A percentile compares a stretch with the other conserved stretches of the same genome.
phyloP scores from a whole-genome alignment of 1,284 basidiomycete genomes.

The Heterobasidion annosum region DNA sequence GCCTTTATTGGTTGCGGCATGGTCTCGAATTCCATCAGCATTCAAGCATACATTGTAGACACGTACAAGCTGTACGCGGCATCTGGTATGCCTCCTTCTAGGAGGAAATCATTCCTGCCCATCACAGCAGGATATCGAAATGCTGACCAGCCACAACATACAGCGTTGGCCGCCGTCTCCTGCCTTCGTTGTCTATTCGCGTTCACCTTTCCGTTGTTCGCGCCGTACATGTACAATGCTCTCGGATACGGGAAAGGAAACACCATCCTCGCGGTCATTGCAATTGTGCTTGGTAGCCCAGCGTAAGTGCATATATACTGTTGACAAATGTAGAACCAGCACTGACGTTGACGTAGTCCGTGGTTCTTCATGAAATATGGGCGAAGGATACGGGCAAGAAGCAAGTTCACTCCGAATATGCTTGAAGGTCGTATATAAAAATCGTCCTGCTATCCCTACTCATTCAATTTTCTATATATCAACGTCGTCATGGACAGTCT shows the following conservation, averaged over 20 bases:
- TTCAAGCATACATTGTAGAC: conserved; percentile 59
- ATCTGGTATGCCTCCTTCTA: conserved; percentile 31
- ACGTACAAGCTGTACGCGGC: conserved; percentile 58
- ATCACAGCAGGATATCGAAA: background rate
- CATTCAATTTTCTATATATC: too few relatives aligned
- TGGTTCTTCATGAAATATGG: background rate
- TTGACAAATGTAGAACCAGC: background rate
- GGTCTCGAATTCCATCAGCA: conserved; percentile 9
- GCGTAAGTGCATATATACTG: conserved; percentile 33
- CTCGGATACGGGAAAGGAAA: conserved; percentile 60
- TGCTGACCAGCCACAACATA: background rate
- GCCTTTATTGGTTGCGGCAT: too few relatives aligned
- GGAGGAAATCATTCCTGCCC: background rate
- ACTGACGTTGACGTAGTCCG: background rate
- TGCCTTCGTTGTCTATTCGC: conserved; percentile 51
- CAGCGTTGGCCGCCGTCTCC: conserved; percentile 49
- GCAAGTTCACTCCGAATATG: too few relatives aligned
- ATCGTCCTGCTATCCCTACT: too few relatives aligned
- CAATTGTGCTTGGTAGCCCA: conserved; percentile 54
- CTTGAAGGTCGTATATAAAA: too few relatives aligned
- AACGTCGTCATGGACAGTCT: too few relatives aligned
- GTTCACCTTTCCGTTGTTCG: conserved; percentile 62
- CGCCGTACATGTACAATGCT: conserved; percentile 48
- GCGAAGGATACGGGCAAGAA: too few relatives aligned
- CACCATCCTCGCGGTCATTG: conserved; percentile 48